Evolutionary conservation across 352 stramenopile species (phyloP).

Genomic region (Phytopythium boreale): DNA sequence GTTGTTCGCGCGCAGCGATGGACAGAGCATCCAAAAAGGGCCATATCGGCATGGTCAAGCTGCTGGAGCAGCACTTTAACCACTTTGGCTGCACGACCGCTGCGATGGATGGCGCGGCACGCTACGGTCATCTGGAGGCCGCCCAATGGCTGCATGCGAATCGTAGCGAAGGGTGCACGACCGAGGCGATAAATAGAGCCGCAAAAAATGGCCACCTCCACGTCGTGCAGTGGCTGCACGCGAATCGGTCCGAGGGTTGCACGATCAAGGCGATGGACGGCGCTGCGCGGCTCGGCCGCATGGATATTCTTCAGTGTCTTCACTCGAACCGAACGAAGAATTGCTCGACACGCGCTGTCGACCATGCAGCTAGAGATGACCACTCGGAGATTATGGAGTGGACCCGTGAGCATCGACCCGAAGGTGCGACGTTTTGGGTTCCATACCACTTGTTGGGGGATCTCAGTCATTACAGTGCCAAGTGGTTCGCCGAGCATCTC

Average conservation of each 20-base stretch:
- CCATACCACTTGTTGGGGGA: neutral
- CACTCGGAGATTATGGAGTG: neutral
- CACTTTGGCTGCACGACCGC: neutral
- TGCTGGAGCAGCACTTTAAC: constrained; percentile 9
- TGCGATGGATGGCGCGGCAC: neutral
- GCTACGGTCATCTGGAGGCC: neutral
- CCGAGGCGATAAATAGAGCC: neutral
- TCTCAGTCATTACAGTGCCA: neutral
- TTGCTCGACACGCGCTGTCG: neutral
- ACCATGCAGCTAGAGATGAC: neutral
- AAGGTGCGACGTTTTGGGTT: neutral
- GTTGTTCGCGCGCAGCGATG: constrained; percentile 22
- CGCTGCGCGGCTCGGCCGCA: neutral
- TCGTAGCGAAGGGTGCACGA: neutral
- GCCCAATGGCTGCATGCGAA: neutral
- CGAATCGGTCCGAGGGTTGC: neutral
- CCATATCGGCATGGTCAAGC: constrained; percentile 11
- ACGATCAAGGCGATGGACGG: neutral
- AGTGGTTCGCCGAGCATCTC: neutral
- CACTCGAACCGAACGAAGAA: neutral
- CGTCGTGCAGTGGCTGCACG: neutral
- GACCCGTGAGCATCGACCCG: neutral
- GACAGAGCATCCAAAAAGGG: neutral
- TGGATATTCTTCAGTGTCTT: neutral
- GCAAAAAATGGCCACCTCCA: neutral